phyloP scores from a whole-genome alignment of 2,329 filamentous ascomycete species.

The Aspergillus floridensis region DNA sequence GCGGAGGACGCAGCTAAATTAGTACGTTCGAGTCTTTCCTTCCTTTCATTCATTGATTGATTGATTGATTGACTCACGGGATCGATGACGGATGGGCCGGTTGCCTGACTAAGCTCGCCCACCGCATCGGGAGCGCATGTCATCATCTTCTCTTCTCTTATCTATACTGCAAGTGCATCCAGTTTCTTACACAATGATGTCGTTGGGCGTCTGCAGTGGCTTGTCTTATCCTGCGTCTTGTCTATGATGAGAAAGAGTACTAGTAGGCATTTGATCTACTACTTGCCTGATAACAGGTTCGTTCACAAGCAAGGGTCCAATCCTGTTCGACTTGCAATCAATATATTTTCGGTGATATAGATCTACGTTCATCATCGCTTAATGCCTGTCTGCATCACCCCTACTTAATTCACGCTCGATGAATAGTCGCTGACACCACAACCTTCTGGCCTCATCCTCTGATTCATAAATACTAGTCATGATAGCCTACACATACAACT shows the following conservation, averaged over 20 bases:
- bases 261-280: too few species aligned
- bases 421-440: not conserved
- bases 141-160: not conserved
- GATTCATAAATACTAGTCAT: not conserved
- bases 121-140: not conserved
- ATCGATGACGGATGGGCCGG: conserved; percentile 1
- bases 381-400: too few species aligned
- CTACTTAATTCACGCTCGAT: too few species aligned
- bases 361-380: too few species aligned
- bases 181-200: too few species aligned
- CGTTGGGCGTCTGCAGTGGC: too few species aligned
- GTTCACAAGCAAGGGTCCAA: too few species aligned
- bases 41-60: not conserved
- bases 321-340: too few species aligned
- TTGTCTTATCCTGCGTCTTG: too few species aligned
- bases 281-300: too few species aligned
- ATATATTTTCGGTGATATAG: too few species aligned
- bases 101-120: conserved; percentile 17
- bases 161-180: not conserved
- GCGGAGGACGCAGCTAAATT: not conserved
- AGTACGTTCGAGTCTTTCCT: not conserved
- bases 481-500: not conserved
- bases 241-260: too few species aligned
- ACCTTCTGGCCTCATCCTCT: not conserved
- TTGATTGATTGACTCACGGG: not conserved